Percentiles rank a stretch among this genome's conserved stretches.
These are phyloP conservation scores for Lactarius pseudohatsudake DNA, from an alignment of 768 basidiomycete genomes.

Conservation along the genomic window DNA sequence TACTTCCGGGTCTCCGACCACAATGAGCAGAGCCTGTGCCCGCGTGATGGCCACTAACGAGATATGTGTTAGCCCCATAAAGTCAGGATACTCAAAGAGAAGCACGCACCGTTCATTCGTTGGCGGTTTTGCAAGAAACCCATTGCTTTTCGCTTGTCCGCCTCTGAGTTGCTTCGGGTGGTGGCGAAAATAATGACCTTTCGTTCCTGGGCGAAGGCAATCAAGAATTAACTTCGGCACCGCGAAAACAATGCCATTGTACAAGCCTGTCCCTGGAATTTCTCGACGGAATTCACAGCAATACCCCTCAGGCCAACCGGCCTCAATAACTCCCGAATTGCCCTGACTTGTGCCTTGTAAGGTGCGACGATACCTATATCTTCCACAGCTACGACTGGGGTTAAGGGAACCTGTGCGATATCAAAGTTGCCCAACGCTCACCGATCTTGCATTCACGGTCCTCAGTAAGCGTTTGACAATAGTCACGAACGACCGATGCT, in stretches of 20 bases:
- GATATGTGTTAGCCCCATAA: background rate
- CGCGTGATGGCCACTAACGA: conserved; percentile 62
- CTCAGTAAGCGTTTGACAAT: conserved; percentile 34
- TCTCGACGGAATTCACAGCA: conserved; percentile 42
- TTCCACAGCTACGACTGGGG: conserved; percentile 28
- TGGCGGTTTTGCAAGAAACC: no score
- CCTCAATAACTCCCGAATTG: conserved; percentile 31
- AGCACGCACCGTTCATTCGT: no score
- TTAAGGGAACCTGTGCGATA: background rate
- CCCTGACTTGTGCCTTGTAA: conserved; percentile 41
- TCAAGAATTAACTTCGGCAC: no score
- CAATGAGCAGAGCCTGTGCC: conserved; percentile 60
- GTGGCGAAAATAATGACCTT: no score
- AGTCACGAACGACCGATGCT: conserved; percentile 34
- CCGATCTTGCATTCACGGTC: conserved; percentile 36
- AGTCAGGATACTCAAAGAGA: no score
- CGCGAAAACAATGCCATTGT: background rate
- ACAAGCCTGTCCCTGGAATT: conserved; percentile 44
- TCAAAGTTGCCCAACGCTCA: conserved; percentile 27
- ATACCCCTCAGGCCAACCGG: conserved; percentile 24
- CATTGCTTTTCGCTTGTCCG: no score
- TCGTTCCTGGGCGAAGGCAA: no score
- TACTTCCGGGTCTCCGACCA: conserved; percentile 60
- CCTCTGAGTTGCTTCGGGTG: no score
- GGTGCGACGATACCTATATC: conserved; percentile 44